Base-by-base conservation (phyloP, 2,329 filamentous ascomycete genomes). In the Diaporthe vaccinii region DNA sequence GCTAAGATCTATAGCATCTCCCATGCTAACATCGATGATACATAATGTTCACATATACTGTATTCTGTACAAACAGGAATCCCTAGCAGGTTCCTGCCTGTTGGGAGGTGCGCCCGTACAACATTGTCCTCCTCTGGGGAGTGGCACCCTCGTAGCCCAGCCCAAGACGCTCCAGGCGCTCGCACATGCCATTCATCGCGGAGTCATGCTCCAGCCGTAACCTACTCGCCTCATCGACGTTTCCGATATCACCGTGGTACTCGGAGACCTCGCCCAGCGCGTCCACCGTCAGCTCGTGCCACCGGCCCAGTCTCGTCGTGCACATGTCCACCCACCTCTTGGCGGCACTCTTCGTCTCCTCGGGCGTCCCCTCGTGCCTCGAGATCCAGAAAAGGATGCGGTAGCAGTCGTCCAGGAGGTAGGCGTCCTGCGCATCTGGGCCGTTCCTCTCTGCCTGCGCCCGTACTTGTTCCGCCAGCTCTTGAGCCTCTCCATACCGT, bases 281-380 rank as follows among this genome's bases (percentile, higher is more conserved):
- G 39, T 72, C 70, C 46, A 72, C 70, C 4, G 70, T 72, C 57
- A 72, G 57, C 57, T 72, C 70, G 44, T 72, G 70, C 28, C 44
- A 62, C 44, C n/a, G 44, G 41, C 70, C 70, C 57, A 72, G 34
- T 34, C 49, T 28, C 49, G 57, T 25, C 41, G 34, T 72, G 58
- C 70, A 72, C 57, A 53, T 61, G 12, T 41, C 10, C 1, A 72
- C 70, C 70, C 70, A 72, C 44, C 57, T 62, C 28, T 22, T 12
- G 5, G 44, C 70, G 31, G 57, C 70, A 3, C 34, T 25, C 14
- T 1, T 28, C 3, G 46, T n/a, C n/a, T 72, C 57, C 25, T 41
- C 70, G 8, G 34, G 15, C 28, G 70, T 61, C 1, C 70, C 44
- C 7, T 72, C 70, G 9, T 25, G 44, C 20, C 57, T 36, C 12